These are phyloP conservation scores for Ceratobasidium sp. DNA, from an alignment of 1,284 basidiomycete genomes.

Conservation along the genomic window DNA sequence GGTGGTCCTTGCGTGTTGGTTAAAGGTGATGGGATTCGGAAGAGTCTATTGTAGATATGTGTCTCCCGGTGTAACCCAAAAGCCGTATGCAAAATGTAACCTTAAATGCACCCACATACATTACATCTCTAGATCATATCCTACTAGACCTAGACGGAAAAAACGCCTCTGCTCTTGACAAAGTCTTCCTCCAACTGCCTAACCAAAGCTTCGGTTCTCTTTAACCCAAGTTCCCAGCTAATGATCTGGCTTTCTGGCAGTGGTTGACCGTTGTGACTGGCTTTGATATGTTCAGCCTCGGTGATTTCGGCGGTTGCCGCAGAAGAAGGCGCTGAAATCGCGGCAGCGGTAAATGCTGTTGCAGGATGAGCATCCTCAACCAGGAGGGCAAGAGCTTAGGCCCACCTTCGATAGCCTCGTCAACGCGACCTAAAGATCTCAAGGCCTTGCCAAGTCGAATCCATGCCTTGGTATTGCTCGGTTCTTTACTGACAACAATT, in stretches of 20 bases:
- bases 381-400: neutral
- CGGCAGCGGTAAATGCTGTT: conserved; percentile 20
- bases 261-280: neutral
- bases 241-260: neutral
- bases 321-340: conserved; percentile 15
- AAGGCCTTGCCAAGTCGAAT: conserved; percentile 25
- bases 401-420: conserved; percentile 20
- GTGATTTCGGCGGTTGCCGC: conserved; percentile 16
- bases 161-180: conserved; percentile 19
- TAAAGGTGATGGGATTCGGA: conserved; percentile 64
- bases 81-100: neutral
- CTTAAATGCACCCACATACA: no score
- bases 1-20: conserved; percentile 80
- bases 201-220: conserved; percentile 17
- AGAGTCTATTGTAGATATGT: conserved; percentile 1
- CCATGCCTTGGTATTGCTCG: conserved; percentile 30
- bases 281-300: conserved; percentile 15
- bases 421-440: conserved; percentile 4
- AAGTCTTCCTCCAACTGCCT: conserved; percentile 24
- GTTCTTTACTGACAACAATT: conserved; percentile 25
- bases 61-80: neutral
- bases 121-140: no score
- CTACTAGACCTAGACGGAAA: neutral
- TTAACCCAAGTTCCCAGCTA: conserved; percentile 19
- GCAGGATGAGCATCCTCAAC: neutral